phyloP scores from a whole-genome alignment of 805 yeast genomes.

The Candida orba region DNA sequence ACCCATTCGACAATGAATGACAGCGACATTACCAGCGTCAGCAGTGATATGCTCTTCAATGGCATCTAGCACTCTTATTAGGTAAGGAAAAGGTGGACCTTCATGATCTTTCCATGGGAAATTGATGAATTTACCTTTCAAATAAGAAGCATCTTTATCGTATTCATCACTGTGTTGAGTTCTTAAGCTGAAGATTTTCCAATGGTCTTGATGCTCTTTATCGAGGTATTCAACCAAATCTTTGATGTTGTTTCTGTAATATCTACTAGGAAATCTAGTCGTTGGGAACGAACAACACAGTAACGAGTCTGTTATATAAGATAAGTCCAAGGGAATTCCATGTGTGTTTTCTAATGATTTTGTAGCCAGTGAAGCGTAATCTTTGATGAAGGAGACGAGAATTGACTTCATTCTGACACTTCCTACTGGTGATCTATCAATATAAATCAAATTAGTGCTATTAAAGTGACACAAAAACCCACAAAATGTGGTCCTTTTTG shows the following conservation, averaged over 20 bases:
- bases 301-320: slow-evolving; percentile 56
- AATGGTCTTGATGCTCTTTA: slow-evolving; percentile 40
- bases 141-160: slow-evolving; percentile 18
- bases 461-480: no score
- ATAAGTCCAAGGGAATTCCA: slow-evolving; percentile 45
- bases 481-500: no score
- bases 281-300: slow-evolving; percentile 78
- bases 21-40: slow-evolving; percentile 41
- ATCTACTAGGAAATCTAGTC: slow-evolving; percentile 30
- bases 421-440: no score
- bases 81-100: slow-evolving; percentile 56
- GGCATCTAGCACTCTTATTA: slow-evolving; percentile 37
- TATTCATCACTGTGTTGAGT: slow-evolving; percentile 43
- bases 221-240: slow-evolving; percentile 45
- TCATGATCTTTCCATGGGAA: slow-evolving; percentile 71
- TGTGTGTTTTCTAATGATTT: slow-evolving; percentile 20
- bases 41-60: slow-evolving; percentile 36
- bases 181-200: slow-evolving; percentile 73
- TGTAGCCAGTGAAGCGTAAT: slow-evolving; percentile 8
- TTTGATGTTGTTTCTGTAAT: slow-evolving; percentile 45
- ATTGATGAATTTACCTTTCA: slow-evolving; percentile 7
- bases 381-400: slow-evolving; percentile 2
- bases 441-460: no score
- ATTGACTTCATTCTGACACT: neutral
- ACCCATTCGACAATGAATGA: slow-evolving; percentile 85